Conservation (phyloP, 257 asterid species). For the Paulownia fortunei region DNA sequence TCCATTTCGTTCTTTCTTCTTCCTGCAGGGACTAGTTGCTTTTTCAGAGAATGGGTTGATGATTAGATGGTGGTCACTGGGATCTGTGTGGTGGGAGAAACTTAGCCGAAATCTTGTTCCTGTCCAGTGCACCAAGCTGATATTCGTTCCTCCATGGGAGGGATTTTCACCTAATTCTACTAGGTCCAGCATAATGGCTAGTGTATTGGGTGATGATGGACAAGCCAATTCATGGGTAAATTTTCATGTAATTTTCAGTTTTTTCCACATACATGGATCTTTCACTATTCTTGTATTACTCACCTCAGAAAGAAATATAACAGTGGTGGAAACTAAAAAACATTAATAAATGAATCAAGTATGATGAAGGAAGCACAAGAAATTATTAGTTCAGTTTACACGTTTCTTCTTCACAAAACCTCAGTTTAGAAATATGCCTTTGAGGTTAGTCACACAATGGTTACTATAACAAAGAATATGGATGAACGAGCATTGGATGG, state of each 20-base stretch:
- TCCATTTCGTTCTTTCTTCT: constrained; percentile 4
- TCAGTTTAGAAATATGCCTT: neutral
- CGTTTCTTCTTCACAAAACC: constrained; percentile 16
- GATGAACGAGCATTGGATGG: neutral
- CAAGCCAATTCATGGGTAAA: constrained; percentile 66
- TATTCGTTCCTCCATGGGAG: constrained; percentile 94
- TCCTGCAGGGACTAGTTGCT: constrained; percentile 85
- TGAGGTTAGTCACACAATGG: neutral
- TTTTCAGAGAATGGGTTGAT: constrained; percentile 91
- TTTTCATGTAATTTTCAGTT: constrained; percentile 13
- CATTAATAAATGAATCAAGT: neutral
- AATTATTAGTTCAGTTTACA: constrained; percentile 2
- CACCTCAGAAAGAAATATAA: neutral
- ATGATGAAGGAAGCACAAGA: neutral
- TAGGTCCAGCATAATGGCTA: constrained; percentile 83
- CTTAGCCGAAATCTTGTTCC: constrained; percentile 83
- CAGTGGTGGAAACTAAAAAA: constrained; percentile 8
- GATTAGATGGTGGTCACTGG: constrained; percentile 99
- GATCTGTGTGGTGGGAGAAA: constrained; percentile 97
- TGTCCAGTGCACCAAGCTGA: constrained; percentile 91
- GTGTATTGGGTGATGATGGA: constrained; percentile 51
- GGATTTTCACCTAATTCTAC: constrained; percentile 90
- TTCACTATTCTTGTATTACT: neutral
- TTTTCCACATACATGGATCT: constrained; percentile 1
- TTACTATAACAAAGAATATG: neutral